Conservation (phyloP, 495 filamentous ascomycete species). For the Penicillium goetzii region DNA sequence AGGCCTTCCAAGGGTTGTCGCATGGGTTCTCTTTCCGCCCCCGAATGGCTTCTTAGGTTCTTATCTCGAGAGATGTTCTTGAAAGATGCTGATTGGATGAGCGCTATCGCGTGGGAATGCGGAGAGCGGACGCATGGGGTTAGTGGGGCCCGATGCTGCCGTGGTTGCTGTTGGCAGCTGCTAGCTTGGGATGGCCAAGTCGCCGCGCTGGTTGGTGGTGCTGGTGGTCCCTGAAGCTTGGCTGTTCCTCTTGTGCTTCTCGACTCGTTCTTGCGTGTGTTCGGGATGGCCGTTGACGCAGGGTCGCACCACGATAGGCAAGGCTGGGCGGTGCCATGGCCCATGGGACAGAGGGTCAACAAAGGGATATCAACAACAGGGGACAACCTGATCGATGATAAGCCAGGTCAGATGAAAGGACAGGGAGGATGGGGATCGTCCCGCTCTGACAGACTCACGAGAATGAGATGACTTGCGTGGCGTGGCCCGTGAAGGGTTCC, state of each 20-base stretch:
- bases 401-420: not conserved
- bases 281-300: not conserved
- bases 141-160: conserved; percentile 19
- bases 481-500: conserved; percentile 9
- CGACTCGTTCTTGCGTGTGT: not conserved
- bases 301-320: not conserved
- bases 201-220: not conserved
- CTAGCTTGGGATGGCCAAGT: not conserved
- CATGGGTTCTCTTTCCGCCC: not conserved
- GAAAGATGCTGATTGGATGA: conserved; percentile 21
- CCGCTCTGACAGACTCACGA: conserved; percentile 27
- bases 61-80: conserved; percentile 10
- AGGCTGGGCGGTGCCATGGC: not conserved
- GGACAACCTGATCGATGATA: conserved; percentile 5
- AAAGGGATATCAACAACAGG: not conserved
- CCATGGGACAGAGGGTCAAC: not conserved
- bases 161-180: not conserved
- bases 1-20: not conserved
- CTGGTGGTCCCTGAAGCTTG: conserved; percentile 16
- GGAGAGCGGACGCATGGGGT: conserved; percentile 27
- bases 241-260: conserved; percentile 3
- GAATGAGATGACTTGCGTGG: conserved; percentile 24
- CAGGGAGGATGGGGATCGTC: conserved; percentile 20
- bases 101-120: conserved; percentile 29
- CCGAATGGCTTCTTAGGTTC: conserved; percentile 14